Evolutionary conservation across 768 basidiomycete species (phyloP), one percentile per base, ranked within the genome.

Genomic region (Boletus bicolor): DNA sequence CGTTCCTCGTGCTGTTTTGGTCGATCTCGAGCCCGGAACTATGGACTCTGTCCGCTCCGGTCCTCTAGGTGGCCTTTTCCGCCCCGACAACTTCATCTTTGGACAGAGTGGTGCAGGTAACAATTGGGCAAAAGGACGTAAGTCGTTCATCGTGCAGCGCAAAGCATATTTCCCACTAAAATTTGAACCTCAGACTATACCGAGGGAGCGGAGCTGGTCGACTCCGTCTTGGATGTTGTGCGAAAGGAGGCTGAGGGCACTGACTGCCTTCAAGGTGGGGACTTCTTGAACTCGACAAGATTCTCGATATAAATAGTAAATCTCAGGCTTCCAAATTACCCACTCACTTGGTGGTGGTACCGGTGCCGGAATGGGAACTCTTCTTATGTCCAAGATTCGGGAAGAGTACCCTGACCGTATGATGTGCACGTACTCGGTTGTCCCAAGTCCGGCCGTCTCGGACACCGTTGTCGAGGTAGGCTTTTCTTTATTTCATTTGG

Each of bases 71-170:
- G 77, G 78, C 61, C 85, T 98, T 61, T 98, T 97, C 91, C 87
- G 93, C 66, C 95, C 95, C 37, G 95, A 97, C 78, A 98, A 97
- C 83, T 96, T 96, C 69, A 93, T 98, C 68, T 97, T 95, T 62
- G 96, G 94, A 53, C 96, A 98, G 76, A 93, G 86, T 74, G 94
- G 94, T 77, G 96, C 94, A 65, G 95, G 96, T 70, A 98, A 99
- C 85, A 98, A 98, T 80, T 98, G 97, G 97, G 96, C 97, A 24
- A 99, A 98, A 87, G 96, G 96, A 81, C 90, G 89, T 93, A 70
- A 83, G 92, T 89, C 38, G 5, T 43, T 51, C 21, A 34, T 15
- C 1, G 15, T 14, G 7, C 34, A 5, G 5, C 2, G 5, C 5
- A 8, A 10, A 5, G 1, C 14, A 15, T n/a, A 0, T n/a, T 38